Evolutionary conservation across 192 early-diverging fungal genomes (phyloP).

Genomic region (Entomortierella lignicola): DNA sequence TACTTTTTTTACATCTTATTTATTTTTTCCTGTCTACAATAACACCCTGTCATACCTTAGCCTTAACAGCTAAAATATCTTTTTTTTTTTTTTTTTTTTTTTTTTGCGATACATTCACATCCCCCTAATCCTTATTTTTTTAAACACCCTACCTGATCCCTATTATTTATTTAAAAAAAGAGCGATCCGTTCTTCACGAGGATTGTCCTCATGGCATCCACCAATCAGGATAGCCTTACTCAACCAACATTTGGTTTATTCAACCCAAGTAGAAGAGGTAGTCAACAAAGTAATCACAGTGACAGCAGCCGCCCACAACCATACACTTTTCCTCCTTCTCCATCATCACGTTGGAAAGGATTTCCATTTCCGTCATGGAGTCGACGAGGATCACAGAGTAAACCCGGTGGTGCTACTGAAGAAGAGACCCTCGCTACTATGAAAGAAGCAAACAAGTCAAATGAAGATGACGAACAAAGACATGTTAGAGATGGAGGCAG

Average conservation of each 20-base stretch:
- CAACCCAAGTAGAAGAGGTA: conserved; percentile 5
- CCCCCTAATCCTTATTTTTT: no score
- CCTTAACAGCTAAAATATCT: background rate
- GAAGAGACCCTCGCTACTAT: conserved; percentile 28
- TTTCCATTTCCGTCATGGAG: conserved; percentile 10
- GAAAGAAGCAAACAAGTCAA: conserved; percentile 23
- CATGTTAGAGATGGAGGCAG: background rate
- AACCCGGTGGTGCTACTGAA: conserved; percentile 9
- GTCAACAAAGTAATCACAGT: background rate
- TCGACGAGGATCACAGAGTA: conserved; percentile 7
- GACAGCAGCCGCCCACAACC: no score
- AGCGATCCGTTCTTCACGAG: background rate
- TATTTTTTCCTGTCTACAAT: background rate
- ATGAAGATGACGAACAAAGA: background rate
- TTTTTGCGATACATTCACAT: background rate
- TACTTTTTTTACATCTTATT: background rate
- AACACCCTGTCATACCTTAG: background rate
- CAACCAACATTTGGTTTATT: background rate
- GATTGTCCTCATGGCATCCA: background rate
- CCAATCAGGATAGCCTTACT: background rate
- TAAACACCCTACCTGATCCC: no score
- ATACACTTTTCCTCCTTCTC: background rate
- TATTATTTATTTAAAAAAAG: no score
- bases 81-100: background rate
- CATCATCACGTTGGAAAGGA: conserved; percentile 5